These are phyloP conservation scores for Rhododendron griersonianum DNA, from an alignment of 148 eudicot species.

Conservation along the genomic window DNA sequence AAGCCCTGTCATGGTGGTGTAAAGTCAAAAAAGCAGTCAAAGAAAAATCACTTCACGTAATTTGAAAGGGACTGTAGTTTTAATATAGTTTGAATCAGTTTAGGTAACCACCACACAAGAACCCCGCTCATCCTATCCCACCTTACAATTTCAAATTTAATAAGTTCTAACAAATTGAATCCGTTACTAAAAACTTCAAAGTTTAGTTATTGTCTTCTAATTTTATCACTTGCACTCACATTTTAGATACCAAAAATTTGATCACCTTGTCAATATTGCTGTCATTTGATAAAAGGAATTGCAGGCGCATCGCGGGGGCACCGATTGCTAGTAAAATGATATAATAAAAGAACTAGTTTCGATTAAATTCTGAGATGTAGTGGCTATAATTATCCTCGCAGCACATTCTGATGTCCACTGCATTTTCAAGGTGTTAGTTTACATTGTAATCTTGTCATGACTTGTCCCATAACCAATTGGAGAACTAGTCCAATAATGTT, in stretches of 20 bases:
- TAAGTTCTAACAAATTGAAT: background rate
- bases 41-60: background rate
- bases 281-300: background rate
- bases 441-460: background rate
- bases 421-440: background rate
- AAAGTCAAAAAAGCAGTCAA: background rate
- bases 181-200: background rate
- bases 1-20: background rate
- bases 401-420: background rate
- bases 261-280: background rate
- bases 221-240: background rate
- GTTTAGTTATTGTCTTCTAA: background rate
- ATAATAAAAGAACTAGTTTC: background rate
- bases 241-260: background rate
- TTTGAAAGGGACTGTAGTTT: background rate
- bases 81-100: background rate
- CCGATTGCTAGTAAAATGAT: background rate
- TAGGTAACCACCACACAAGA: background rate
- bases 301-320: background rate
- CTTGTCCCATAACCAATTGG: background rate
- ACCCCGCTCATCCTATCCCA: background rate
- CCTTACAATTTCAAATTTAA: background rate
- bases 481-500: background rate
- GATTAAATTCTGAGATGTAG: background rate
- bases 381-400: background rate